Percentiles rank a stretch among this genome's conserved stretches.
phyloP scores from a whole-genome alignment of 2,329 filamentous ascomycete genomes.

The Pyrenochaeta sp. region DNA sequence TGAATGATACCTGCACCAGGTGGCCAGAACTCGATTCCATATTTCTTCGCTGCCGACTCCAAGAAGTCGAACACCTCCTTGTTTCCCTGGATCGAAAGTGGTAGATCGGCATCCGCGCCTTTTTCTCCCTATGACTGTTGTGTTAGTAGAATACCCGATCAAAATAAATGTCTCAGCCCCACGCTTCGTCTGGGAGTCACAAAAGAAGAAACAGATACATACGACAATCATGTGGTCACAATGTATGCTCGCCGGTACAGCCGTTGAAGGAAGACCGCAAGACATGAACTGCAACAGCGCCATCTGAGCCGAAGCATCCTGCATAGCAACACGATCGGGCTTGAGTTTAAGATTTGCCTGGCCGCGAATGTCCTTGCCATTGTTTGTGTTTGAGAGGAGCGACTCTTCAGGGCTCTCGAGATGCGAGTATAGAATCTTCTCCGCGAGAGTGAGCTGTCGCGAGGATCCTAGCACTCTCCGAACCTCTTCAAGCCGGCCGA shows the following conservation, averaged over 20 bases:
- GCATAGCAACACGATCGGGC: constrained; percentile 97
- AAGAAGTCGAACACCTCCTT: constrained; percentile 98
- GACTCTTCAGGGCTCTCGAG: constrained; percentile 89
- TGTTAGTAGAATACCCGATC: background rate
- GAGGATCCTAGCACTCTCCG: constrained; percentile 72
- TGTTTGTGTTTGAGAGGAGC: constrained; percentile 80
- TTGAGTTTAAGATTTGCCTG: constrained; percentile 95
- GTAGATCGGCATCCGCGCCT: constrained; percentile 85
- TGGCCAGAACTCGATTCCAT: constrained; percentile 57
- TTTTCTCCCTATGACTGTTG: constrained; percentile 68
- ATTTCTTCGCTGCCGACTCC: constrained; percentile 75
- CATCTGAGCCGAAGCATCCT: constrained; percentile 99
- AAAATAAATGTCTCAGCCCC: too few species aligned
- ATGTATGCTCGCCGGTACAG: constrained; percentile 96
- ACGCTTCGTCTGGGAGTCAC: too few species aligned
- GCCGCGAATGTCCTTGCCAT: constrained; percentile 84
- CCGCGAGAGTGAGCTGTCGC: constrained; percentile 80
- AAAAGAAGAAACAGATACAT: background rate
- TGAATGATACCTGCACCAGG: constrained; percentile 67
- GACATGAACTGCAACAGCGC: constrained; percentile 98
- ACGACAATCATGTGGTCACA: constrained; percentile 97
- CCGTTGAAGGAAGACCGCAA: constrained; percentile 86
- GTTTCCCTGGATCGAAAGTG: constrained; percentile 86
- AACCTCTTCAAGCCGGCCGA: constrained; percentile 79
- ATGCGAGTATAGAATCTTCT: constrained; percentile 98